Base-by-base conservation (phyloP, 208 protist genomes). In the Borovskyia barvae region DNA sequence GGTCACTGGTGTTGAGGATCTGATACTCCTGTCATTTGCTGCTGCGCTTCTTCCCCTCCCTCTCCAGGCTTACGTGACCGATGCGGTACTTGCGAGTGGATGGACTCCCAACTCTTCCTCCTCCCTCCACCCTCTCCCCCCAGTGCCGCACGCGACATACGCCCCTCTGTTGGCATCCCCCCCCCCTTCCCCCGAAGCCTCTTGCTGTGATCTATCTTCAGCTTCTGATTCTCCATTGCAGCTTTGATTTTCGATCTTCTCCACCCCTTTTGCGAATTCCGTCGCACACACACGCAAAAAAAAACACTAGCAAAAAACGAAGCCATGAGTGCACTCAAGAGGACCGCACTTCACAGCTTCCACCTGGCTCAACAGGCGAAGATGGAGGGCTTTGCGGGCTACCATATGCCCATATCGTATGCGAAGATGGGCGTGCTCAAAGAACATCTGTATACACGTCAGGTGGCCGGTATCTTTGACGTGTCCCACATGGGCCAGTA, bases 401-500 rank as follows among this genome's bases (percentile, higher is more conserved):
- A 93, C 63, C 79, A 88, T 32, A 98, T 99, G 96, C 98, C 98
- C n/a, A 87, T 99, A 14, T 75, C 88, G 50, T 99, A 98, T 75
- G 56, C 72, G 7, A 82, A 74, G 30, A 64, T 68, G 41, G 89
- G 90, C 29, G 82, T 97, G 14, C 75, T 95, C 12, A 88, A 90
- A 26, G 91, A 95, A 47, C 95, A 98, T 73, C 20, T 90, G 14
- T 93, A 97, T 72, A 95, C 84, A 2, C 82, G 97, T 52, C 61
- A 77, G 46, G 79, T 77, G 1, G 77, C 83, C n/a, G 72, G 82
- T 36, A 66, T 99, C 22, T 99, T 99, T 61, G 98, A 99, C 65
- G 93, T 99, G 0, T 98, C 95, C 15, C 97, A 99, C 80, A 97
- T 99, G 96, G 92, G 93, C 26, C 94, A 97, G 66, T 72, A 98